Base-by-base conservation (phyloP, 352 stramenopile genomes). In the Globisporangium sylvaticum region DNA sequence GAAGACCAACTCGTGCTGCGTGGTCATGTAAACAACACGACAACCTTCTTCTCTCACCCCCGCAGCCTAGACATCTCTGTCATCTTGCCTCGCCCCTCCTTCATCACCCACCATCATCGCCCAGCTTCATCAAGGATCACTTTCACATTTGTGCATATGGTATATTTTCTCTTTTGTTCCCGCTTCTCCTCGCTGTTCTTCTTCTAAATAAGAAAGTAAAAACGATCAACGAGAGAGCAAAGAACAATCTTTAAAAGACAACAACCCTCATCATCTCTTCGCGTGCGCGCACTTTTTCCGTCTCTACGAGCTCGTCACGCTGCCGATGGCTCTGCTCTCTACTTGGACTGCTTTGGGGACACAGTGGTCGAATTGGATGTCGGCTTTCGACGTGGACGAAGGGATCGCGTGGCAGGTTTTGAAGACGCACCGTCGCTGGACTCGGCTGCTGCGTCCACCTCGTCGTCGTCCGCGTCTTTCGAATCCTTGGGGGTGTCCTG, bases 1-100 rank as follows among this genome's bases (percentile, higher is more conserved):
- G 80, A 98, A 99, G 86, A 99, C 97, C 69, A 99, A 99, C 85
- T 96, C 88, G 69, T 99, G 98, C 87, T 99, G 97, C 84, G 85
- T 98, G 48, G 77, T 96, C 67, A 95, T 95, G 87, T 95, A 87
- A 84, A 50, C 34, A 58, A 15, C 25, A 18, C 27, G 57, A 48
- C 39, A n/a, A 50, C 29, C 24, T 46, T 12, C n/a, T 42, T 32
- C 60, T n/a, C 12, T 27, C 42, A 50, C 18, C 24, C 27, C 3
- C 20, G 32, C 44, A 68, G 31, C 48, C 50, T 63, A 66, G 53
- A 52, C 39, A n/a, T 56, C 34, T 64, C 32, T 50, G 42, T 50
- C 42, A 50, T 50, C 42, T 50, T 50, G 42, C 42, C 18, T 44
- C 37, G 37, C 42, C 42, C 39, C 15, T n/a, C n/a, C n/a, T n/a